Evolutionary conservation across 805 yeast species (phyloP), one percentile per base, ranked within the genome.

Genomic region (Ogataea corticis): DNA sequence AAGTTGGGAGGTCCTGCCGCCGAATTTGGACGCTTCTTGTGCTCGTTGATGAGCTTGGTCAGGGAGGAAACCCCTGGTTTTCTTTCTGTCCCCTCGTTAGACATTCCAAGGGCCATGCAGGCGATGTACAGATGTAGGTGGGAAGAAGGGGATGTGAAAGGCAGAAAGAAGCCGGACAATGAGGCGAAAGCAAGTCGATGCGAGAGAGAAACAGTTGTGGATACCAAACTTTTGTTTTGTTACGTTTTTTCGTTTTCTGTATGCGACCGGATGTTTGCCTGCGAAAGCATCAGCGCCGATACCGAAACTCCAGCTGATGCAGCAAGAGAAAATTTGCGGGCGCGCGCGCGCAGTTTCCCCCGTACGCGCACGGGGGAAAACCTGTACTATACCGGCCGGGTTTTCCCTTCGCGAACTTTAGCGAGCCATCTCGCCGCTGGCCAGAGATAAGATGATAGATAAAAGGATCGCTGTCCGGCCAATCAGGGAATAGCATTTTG

Each of bases 21-120:
- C 25, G 25, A 21, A 21, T 21, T 21, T 21, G 58, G 51, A 34
- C 31, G 44, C 14, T 38, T 44, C 25, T 45, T 51, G 34, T 60
- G 66, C 44, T 62, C 67, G 33, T 65, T 58, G 42, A 67, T 64
- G 42, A 67, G 55, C 45, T 60, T 59, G 10, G 71, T 65, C 43
- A 68, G 56, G 15, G 69, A 62, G 7, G 69, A 64, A 35, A 65
- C 52, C 7, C 61, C 61, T 7, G 46, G 34, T 30, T 52, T 51
- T 32, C 48, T 51, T n/a, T 55, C 61, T 23, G 37, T 44, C 23
- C 37, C 28, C 10, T 45, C 42, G 42, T 53, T 27, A 33, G 54
- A 37, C 49, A 21, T 21, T 21, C 25, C 25, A 21, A 21, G 9
- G 9, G 25, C 25, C 7, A 9, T 21, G 25, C 25, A 21, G 25